A percentile compares a stretch with the other conserved stretches of the same genome.
Conservation (phyloP, 73 alveolate species). For the Tetrahymena malaccensis region DNA sequence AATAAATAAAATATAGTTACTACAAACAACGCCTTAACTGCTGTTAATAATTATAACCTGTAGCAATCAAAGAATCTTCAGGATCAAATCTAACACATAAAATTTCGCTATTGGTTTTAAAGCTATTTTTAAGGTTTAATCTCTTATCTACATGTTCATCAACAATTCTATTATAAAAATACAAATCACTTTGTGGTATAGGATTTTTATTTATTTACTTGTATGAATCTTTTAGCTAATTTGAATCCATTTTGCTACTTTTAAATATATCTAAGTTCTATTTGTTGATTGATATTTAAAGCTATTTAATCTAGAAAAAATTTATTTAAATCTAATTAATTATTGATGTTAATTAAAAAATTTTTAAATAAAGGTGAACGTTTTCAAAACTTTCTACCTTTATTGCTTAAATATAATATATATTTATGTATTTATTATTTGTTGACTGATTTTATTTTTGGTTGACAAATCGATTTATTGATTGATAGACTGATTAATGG, state of each 20-base stretch:
- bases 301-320: neutral
- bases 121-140: conserved; percentile 4
- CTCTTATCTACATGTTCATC: neutral
- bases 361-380: neutral
- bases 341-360: no score
- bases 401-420: no score
- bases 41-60: conserved; percentile 10
- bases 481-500: no score
- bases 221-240: neutral
- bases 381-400: no score
- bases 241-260: neutral
- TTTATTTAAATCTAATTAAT: neutral
- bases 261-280: neutral
- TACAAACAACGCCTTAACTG: neutral
- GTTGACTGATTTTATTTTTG: no score
- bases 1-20: neutral
- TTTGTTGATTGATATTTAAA: neutral
- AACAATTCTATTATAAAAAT: neutral
- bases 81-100: conserved; percentile 17
- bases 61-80: conserved; percentile 22
- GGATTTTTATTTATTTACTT: neutral
- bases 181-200: neutral
- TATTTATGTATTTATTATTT: no score
- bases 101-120: conserved; percentile 26
- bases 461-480: no score